A percentile compares a stretch with the other conserved stretches of the same genome.
Conservation (phyloP, 306 rosid genomes). For the Erythrophleum fordii region DNA sequence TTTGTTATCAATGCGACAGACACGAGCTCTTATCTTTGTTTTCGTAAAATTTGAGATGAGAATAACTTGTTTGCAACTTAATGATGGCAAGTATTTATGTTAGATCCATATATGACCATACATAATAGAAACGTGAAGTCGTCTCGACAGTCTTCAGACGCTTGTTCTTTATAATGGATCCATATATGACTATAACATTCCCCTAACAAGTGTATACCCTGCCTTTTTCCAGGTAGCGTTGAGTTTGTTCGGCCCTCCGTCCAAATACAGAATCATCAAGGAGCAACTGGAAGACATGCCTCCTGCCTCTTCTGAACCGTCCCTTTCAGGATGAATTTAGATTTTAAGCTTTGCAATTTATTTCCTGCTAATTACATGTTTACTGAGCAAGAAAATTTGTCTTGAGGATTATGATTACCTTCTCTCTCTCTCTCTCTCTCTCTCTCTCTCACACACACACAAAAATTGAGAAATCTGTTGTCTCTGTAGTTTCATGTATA, state of each 20-base stretch:
- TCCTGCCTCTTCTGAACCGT: slow-evolving; percentile 37
- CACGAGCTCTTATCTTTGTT: neutral
- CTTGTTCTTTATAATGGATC: neutral
- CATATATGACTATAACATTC: neutral
- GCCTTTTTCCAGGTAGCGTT: slow-evolving; percentile 66
- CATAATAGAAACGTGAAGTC: neutral
- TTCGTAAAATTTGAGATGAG: neutral
- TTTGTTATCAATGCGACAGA: neutral
- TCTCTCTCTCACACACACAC: too few relatives aligned
- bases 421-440: neutral
- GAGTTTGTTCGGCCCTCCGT: slow-evolving; percentile 87
- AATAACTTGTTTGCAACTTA: slow-evolving; percentile 11
- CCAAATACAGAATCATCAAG: slow-evolving; percentile 44
- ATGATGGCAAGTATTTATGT: neutral
- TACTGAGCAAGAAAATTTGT: slow-evolving; percentile 16
- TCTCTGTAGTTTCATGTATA: slow-evolving; percentile 16
- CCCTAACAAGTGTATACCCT: neutral
- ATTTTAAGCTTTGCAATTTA: slow-evolving; percentile 15
- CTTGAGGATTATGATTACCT: neutral
- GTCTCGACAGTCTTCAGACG: neutral
- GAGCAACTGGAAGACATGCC: slow-evolving; percentile 47
- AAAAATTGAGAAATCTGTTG: too few relatives aligned
- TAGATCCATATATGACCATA: neutral
- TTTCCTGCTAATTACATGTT: slow-evolving; percentile 17
- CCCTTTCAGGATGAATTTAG: slow-evolving; percentile 33